Evolutionary conservation across 2,329 filamentous ascomycete genomes (phyloP), one percentile per base, ranked within the genome.

Genomic region (Periconia sp.): DNA sequence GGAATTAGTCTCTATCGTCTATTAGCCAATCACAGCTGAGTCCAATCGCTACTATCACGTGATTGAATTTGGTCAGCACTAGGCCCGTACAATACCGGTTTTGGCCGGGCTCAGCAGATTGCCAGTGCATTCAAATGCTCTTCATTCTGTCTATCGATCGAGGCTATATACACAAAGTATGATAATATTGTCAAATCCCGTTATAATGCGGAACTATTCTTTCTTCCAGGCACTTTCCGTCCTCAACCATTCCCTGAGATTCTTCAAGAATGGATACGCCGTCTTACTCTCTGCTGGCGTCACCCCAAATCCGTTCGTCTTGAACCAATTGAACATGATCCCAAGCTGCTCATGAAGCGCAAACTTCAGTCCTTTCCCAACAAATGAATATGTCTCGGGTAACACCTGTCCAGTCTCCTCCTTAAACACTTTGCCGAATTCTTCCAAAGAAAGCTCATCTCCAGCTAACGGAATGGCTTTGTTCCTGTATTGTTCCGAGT

Each of bases 301-400:
- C 0, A 72, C 77, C 3, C 65, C 67, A 57, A 72, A 81, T 0
- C 78, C 78, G 6, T 70, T 66, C 6, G 73, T 69, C 33, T 63
- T 59, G 43, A 82, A 81, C 78, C 80, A 83, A 18, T 70, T 60
- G 49, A 76, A 78, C 77, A 81, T 81, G 8, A 58, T 52, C 1
- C 73, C 71, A 10, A 79, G 14, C 45, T 75, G 72, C 47, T 76
- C 62, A 23, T 45, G 49, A 30, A 64, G 50, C 52, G 66, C 68
- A 62, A 74, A 61, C 10, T 78, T 55, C 8, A 72, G 50, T 2
- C 54, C 57, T 1, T 54, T 40, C 0, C 56, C 69, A 1, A 81
- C 37, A 13, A 77, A 64, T 0, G 60, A 47, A 35, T 73, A 81
- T 2, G 74, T 75, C 35, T 57, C 65, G 0, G 78, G 79, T 18